phyloP scores from a whole-genome alignment of 441 rosid genomes.

The Populus trichocarpa region DNA sequence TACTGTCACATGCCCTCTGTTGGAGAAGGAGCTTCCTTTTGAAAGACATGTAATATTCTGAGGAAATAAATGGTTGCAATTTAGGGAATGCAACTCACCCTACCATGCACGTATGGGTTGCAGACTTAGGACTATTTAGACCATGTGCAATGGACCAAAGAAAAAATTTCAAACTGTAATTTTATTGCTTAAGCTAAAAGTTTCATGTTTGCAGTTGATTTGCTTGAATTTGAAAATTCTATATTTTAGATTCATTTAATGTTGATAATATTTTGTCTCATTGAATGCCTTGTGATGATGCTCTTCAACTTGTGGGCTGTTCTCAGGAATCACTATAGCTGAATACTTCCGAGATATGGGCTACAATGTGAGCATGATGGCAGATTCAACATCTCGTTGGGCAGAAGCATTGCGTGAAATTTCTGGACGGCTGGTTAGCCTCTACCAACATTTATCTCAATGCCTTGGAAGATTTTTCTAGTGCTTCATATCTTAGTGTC shows the following conservation, averaged over 20 bases:
- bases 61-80: neutral
- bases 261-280: neutral
- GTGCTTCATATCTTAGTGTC: neutral
- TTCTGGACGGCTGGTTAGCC: conserved; percentile 93
- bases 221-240: neutral
- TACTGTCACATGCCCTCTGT: neutral
- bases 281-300: conserved; percentile 5
- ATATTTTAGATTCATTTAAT: too few species aligned
- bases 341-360: conserved; percentile 99
- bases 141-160: neutral
- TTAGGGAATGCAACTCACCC: neutral
- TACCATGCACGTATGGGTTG: neutral
- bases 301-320: conserved; percentile 15
- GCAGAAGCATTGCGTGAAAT: conserved; percentile 99
- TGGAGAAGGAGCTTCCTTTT: neutral
- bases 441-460: neutral
- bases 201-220: neutral
- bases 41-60: neutral
- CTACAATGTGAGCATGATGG: conserved; percentile 99
- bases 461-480: neutral
- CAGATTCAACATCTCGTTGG: conserved; percentile 99
- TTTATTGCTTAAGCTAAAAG: neutral
- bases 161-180: neutral
- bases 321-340: conserved; percentile 91
- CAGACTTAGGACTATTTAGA: neutral